These are phyloP conservation scores for Hypholoma fasciculare DNA, from an alignment of 768 basidiomycete genomes.

Conservation along the genomic window DNA sequence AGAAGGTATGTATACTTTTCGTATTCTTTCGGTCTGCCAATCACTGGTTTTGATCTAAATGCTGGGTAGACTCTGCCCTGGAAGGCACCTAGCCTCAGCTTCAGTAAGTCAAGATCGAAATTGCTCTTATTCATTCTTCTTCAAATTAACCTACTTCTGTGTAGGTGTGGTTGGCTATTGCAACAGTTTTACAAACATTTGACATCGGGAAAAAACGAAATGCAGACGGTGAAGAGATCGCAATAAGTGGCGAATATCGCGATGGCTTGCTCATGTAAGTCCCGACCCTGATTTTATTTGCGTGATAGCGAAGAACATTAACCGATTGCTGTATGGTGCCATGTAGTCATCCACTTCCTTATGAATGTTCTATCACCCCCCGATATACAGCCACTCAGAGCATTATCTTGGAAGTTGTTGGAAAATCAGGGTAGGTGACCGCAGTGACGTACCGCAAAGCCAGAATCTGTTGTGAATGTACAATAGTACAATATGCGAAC, in stretches of 20 bases:
- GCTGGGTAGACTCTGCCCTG: slow-evolving; percentile 13
- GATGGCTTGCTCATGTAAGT: slow-evolving; percentile 10
- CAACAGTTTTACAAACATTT: slow-evolving; percentile 26
- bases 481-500: too few species aligned
- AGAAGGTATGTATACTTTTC: slow-evolving; percentile 18
- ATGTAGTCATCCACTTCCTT: too few species aligned
- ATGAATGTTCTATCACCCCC: too few species aligned
- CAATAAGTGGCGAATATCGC: slow-evolving; percentile 18
- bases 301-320: too few species aligned
- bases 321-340: too few species aligned
- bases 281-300: too few species aligned
- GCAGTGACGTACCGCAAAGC: too few species aligned
- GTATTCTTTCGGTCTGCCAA: neutral
- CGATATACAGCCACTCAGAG: too few species aligned
- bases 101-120: slow-evolving; percentile 9
- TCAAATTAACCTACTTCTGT: too few species aligned
- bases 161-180: slow-evolving; percentile 23
- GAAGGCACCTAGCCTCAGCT: slow-evolving; percentile 14
- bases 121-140: neutral
- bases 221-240: slow-evolving; percentile 22
- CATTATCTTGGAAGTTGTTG: too few species aligned
- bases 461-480: too few species aligned
- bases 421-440: too few species aligned
- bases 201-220: slow-evolving; percentile 27
- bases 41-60: neutral